Evolutionary conservation across 768 basidiomycete genomes (phyloP).

Genomic region (Tricholomella constricta): DNA sequence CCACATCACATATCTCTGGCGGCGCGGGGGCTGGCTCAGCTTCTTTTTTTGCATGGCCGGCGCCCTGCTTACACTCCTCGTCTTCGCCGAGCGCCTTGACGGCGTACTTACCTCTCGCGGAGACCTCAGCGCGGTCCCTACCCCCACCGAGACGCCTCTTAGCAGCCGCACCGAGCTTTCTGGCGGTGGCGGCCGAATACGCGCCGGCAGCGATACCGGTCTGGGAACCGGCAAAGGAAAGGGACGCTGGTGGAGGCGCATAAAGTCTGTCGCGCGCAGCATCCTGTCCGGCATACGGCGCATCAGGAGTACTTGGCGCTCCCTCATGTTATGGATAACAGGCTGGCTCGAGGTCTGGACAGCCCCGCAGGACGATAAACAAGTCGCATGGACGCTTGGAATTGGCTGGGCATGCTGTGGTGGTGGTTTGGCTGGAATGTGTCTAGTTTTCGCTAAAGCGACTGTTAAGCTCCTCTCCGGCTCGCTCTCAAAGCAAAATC

Average conservation of each 20-base stretch:
- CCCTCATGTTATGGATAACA: constrained; percentile 52
- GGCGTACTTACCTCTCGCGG: constrained; percentile 68
- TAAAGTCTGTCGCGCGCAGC: neutral
- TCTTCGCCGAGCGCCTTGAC: constrained; percentile 73
- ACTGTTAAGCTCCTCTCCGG: constrained; percentile 81
- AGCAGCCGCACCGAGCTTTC: neutral
- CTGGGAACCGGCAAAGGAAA: neutral
- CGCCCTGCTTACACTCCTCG: constrained; percentile 63
- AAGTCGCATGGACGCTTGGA: constrained; percentile 87
- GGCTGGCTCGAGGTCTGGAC: constrained; percentile 75
- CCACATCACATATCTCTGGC: constrained; percentile 84
- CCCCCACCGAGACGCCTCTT: constrained; percentile 23
- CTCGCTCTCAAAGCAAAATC: constrained; percentile 74
- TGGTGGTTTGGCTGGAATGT: constrained; percentile 86
- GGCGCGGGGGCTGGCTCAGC: constrained; percentile 84
- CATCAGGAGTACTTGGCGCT: constrained; percentile 43
- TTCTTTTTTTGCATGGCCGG: constrained; percentile 84
- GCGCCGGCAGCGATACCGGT: constrained; percentile 9
- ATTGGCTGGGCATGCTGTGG: constrained; percentile 95
- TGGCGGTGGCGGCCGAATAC: constrained; percentile 2
- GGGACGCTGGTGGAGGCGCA: neutral
- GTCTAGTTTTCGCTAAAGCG: constrained; percentile 80
- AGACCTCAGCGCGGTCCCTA: constrained; percentile 66
- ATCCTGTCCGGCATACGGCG: constrained; percentile 24
- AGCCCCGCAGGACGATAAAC: constrained; percentile 78